Evolutionary conservation across 768 basidiomycete genomes (phyloP).

Genomic region (Sistotremastrum suecicum): DNA sequence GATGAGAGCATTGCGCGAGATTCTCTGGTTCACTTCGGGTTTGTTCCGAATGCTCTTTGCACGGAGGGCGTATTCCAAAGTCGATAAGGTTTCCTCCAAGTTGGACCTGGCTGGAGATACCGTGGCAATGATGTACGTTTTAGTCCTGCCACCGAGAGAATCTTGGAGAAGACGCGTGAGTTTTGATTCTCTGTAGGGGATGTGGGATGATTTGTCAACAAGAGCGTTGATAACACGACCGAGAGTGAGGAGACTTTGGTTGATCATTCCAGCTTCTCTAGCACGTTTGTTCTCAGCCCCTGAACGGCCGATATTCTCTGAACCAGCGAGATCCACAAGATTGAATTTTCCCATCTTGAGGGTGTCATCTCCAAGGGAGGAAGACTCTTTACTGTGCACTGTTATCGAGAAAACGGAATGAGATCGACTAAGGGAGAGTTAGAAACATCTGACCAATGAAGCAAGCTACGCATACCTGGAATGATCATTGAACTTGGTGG

Average conservation of each 20-base stretch:
- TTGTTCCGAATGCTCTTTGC: constrained; percentile 93
- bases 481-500: constrained; percentile 96
- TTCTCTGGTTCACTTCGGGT: constrained; percentile 89
- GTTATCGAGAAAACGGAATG: constrained; percentile 97
- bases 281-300: constrained; percentile 94
- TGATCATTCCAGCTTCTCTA: constrained; percentile 97
- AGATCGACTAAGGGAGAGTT: constrained; percentile 45
- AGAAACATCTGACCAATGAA: not conserved
- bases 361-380: constrained; percentile 68
- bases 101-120: constrained; percentile 88
- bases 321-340: constrained; percentile 93
- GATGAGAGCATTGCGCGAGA: constrained; percentile 82
- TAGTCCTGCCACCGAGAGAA: constrained; percentile 93
- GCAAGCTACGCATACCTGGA: constrained; percentile 29
- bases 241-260: constrained; percentile 91
- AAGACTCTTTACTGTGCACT: constrained; percentile 79
- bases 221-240: constrained; percentile 94
- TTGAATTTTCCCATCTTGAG: constrained; percentile 92
- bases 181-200: constrained; percentile 97
- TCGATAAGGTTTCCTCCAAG: constrained; percentile 94
- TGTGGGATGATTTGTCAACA: constrained; percentile 81
- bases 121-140: constrained; percentile 96
- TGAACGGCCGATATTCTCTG: constrained; percentile 91
- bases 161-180: constrained; percentile 96
- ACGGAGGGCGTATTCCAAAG: constrained; percentile 89